phyloP scores from a whole-genome alignment of 2,329 filamentous ascomycete species.

The Ophiostoma triangulosporum region DNA sequence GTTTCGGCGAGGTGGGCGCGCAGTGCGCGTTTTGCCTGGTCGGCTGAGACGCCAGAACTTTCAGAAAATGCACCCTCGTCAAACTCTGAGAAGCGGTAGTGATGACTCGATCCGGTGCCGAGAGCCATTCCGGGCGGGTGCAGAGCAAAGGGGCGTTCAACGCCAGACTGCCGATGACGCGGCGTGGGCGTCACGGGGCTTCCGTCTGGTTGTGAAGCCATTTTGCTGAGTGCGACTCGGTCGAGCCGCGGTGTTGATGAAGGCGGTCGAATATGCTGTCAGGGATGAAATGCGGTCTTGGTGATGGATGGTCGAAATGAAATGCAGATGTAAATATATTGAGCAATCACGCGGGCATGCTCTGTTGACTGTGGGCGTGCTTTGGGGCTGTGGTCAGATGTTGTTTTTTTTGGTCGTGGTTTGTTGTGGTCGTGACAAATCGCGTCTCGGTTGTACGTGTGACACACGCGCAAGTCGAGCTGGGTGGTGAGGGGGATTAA shows the following conservation, averaged over 20 bases:
- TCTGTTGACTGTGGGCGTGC: neutral
- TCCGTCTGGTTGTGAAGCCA: slow-evolving; percentile 12
- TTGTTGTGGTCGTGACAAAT: neutral
- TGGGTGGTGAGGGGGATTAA: neutral
- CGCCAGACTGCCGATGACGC: slow-evolving; percentile 8
- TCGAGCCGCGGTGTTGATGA: slow-evolving; percentile 1
- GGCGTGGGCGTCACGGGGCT: slow-evolving; percentile 15
- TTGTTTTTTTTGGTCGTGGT: neutral
- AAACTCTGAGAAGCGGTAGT: slow-evolving; percentile 70
- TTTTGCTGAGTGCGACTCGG: slow-evolving; percentile 3
- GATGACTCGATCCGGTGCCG: slow-evolving; percentile 29
- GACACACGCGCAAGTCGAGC: neutral
- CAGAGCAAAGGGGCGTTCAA: slow-evolving; percentile 11
- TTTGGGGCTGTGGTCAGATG: neutral
- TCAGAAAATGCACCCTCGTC: slow-evolving; percentile 69
- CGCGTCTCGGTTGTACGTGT: neutral
- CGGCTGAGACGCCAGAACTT: slow-evolving; percentile 63
- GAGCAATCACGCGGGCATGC: neutral
- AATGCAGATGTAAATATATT: neutral
- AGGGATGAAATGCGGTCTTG: neutral
- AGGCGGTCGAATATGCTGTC: neutral
- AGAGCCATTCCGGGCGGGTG: slow-evolving; percentile 9
- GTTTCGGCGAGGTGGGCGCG: slow-evolving; percentile 89
- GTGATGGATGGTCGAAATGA: neutral
- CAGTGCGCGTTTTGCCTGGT: slow-evolving; percentile 75